These are phyloP conservation scores for Hanseniaspora gamundiae DNA, from an alignment of 1,139 yeast genomes.

Conservation along the genomic window DNA sequence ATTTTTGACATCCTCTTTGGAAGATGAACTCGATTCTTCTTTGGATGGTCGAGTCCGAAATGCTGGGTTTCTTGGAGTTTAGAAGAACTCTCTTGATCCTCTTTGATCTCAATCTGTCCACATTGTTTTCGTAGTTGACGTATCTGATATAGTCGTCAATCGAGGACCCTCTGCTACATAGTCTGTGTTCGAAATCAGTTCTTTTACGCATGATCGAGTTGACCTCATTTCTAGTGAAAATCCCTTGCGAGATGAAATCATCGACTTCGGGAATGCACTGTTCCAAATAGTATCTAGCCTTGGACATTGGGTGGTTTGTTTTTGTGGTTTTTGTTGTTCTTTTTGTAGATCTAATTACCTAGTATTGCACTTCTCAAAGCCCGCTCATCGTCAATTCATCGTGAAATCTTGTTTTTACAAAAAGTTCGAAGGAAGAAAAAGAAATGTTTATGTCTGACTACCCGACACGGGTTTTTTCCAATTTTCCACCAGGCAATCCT, in stretches of 20 bases:
- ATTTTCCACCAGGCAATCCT: too few species aligned
- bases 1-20: constrained; percentile 72
- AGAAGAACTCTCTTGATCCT: constrained; percentile 52
- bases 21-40: constrained; percentile 74
- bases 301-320: constrained; percentile 16
- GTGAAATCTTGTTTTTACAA: too few species aligned
- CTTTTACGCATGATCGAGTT: constrained; percentile 82
- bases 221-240: constrained; percentile 72
- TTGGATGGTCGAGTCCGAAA: constrained; percentile 82
- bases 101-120: constrained; percentile 68
- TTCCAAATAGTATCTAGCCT: constrained; percentile 66
- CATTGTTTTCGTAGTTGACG: constrained; percentile 67
- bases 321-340: background rate
- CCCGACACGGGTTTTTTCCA: background rate
- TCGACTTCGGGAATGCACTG: constrained; percentile 87
- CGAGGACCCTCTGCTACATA: constrained; percentile 72
- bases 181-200: constrained; percentile 89
- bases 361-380: too few species aligned
- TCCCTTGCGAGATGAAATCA: constrained; percentile 69
- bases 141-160: constrained; percentile 70
- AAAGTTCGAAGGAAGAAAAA: too few species aligned
- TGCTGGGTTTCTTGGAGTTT: constrained; percentile 36
- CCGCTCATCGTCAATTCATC: too few species aligned
- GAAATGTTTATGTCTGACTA: background rate
- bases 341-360: too few species aligned